Evolutionary conservation across 1,139 yeast species (phyloP), one percentile per base, ranked within the genome.

Genomic region (Lodderomyces jiufengensis): DNA sequence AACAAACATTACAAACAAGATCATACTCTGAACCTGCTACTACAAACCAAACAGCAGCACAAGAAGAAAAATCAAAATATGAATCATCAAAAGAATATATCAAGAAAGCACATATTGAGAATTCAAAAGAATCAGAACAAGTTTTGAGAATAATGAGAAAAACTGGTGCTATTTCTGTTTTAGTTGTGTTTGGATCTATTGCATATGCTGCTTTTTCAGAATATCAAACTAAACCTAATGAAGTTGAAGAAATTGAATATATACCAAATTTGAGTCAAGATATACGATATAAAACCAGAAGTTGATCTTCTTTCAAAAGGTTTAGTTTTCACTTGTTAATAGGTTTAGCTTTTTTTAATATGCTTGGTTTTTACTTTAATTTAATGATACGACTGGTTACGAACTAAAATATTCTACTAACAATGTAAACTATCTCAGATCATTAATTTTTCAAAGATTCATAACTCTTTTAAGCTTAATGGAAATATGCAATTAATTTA

Each of bases 91-190:
- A 40, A 30, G 36, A 29, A 10, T 40, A 29, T 16, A 21, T 35
- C 24, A 55, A 60, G 39, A 52, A 53, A 33, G 55, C 66, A 12
- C 70, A 64, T 6, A 63, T 61, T 32, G 73, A 66, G 31, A 52
- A 52, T 20, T 48, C 68, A n/a, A 41, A 44, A 22, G 67, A 59
- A 33, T 57, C 72, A 3, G 49, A 56, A 31, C 50, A 46, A 20
- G 55, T 66, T 3, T 47, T 69, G 35, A 58, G 53, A 37, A 41
- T 48, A 9, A 46, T 69, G 20, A 50, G 76, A 33, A 49, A 46
- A 31, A 41, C 55, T 1, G 76, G 76, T 1, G 62, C 54, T 1
- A 46, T 54, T 6, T 63, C 74, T 1, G 49, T 63, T 4, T 42
- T 63, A 4, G 52, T 57, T 5, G 69, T 66, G 1, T 32, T 69